Percentiles rank a stretch among this genome's conserved stretches.
phyloP scores from a whole-genome alignment of 1,139 yeast genomes.

The Hyphopichia burtonii region DNA sequence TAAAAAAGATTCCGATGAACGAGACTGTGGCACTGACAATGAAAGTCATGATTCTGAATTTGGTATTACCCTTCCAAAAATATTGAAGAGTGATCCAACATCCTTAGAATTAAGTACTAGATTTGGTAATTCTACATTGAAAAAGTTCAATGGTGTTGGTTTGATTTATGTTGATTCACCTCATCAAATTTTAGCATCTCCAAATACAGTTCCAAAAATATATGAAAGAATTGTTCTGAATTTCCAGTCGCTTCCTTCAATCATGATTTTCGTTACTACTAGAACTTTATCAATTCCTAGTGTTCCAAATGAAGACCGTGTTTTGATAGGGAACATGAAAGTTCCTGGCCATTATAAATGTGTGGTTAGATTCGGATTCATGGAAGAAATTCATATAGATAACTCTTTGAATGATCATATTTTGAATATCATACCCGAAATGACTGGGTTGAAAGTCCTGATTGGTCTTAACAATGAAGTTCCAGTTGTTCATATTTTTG shows the following conservation, averaged over 20 bases:
- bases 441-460: slow-evolving; percentile 9
- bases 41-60: background rate
- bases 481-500: slow-evolving; percentile 37
- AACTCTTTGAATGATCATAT: slow-evolving; percentile 24
- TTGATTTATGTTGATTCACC: slow-evolving; percentile 38
- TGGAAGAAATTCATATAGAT: slow-evolving; percentile 37
- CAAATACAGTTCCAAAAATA: slow-evolving; percentile 43
- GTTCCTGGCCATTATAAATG: slow-evolving; percentile 47
- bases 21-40: slow-evolving; percentile 2
- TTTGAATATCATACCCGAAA: slow-evolving; percentile 22
- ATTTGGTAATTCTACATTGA: slow-evolving; percentile 20
- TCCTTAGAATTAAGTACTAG: slow-evolving; percentile 12
- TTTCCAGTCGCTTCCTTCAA: slow-evolving; percentile 42
- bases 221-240: slow-evolving; percentile 33
- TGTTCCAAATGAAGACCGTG: slow-evolving; percentile 35
- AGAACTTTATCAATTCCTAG: slow-evolving; percentile 42
- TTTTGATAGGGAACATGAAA: slow-evolving; percentile 37
- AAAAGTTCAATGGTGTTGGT: slow-evolving; percentile 36
- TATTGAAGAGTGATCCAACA: background rate
- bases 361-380: slow-evolving; percentile 45
- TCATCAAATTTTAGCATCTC: slow-evolving; percentile 29
- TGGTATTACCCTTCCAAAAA: slow-evolving; percentile 3
- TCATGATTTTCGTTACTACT: slow-evolving; percentile 41
- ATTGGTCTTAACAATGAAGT: slow-evolving; percentile 5
- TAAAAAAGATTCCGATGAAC: slow-evolving; percentile 4